A percentile compares a stretch with the other conserved stretches of the same genome.
Conservation (phyloP, 768 basidiomycete genomes). For the Hemileccinum impolitum region DNA sequence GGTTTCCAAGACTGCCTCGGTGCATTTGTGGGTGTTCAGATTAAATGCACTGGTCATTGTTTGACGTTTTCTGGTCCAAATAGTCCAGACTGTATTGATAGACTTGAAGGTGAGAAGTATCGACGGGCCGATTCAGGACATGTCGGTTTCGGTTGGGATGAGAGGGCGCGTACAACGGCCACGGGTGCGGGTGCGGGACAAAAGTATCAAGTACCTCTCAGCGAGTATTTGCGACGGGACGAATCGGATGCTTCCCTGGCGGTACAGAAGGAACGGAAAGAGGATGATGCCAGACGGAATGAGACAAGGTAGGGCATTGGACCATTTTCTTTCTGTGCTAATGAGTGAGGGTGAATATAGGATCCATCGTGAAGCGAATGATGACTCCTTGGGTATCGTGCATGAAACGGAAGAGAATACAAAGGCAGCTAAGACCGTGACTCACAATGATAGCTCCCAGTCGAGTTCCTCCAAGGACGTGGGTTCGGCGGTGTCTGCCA, state of each 20-base stretch:
- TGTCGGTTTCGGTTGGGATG: slow-evolving; percentile 5
- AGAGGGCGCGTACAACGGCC: not conserved
- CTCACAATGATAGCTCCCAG: not conserved
- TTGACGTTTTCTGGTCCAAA: slow-evolving; percentile 1
- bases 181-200: not conserved
- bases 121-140: not conserved
- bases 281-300: not conserved
- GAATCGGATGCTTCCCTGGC: not conserved
- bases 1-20: not conserved
- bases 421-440: not conserved
- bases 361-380: too few relatives aligned
- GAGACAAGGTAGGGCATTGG: not conserved
- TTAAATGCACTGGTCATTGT: not conserved
- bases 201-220: slow-evolving; percentile 20
- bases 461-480: slow-evolving; percentile 3
- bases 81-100: not conserved
- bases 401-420: not conserved
- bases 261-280: not conserved
- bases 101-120: not conserved
- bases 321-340: not conserved
- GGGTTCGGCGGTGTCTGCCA: slow-evolving; percentile 9
- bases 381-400: not conserved
- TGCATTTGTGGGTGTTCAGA: slow-evolving; percentile 5
- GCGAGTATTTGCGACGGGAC: slow-evolving; percentile 4
- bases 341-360: not conserved